These are phyloP conservation scores for Calonectria hawksworthii DNA, from an alignment of 2,329 filamentous ascomycete genomes.

Conservation along the genomic window DNA sequence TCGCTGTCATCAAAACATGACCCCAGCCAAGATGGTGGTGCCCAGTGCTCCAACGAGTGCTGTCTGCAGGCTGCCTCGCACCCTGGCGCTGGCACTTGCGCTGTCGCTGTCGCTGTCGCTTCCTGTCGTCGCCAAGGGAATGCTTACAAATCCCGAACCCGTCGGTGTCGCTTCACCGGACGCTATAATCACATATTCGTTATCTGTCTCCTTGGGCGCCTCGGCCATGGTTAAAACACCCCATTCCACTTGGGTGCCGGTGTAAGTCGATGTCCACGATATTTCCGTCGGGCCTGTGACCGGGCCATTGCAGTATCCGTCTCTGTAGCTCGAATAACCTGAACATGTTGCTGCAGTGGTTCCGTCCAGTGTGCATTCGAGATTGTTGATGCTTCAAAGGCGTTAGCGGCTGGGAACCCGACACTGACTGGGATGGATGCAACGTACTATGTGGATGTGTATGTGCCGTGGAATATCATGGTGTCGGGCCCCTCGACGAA, in stretches of 20 bases:
- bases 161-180: slow-evolving; percentile 37
- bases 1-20: slow-evolving; percentile 16
- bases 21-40: slow-evolving; percentile 14
- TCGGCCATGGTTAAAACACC: slow-evolving; percentile 59
- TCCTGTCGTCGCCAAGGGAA: slow-evolving; percentile 33
- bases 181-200: slow-evolving; percentile 43
- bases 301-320: slow-evolving; percentile 55
- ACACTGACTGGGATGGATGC: too few relatives aligned
- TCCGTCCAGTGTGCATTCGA: slow-evolving; percentile 58
- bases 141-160: slow-evolving; percentile 27
- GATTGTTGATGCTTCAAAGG: slow-evolving; percentile 56
- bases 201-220: slow-evolving; percentile 49
- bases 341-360: slow-evolving; percentile 62
- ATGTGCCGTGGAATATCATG: slow-evolving; percentile 59
- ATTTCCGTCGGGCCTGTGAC: slow-evolving; percentile 59
- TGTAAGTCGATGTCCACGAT: slow-evolving; percentile 61
- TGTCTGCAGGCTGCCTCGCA: neutral
- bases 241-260: slow-evolving; percentile 59
- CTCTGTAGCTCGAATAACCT: slow-evolving; percentile 61
- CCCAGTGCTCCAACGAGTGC: slow-evolving; percentile 17
- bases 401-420: slow-evolving; percentile 17
- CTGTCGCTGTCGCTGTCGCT: slow-evolving; percentile 21
- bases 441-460: slow-evolving; percentile 59
- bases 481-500: slow-evolving; percentile 62
- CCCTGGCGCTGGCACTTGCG: slow-evolving; percentile 12